Evolutionary conservation across 768 basidiomycete genomes (phyloP), one percentile per base, ranked within the genome.

Genomic region (Boletus rubescentipes): DNA sequence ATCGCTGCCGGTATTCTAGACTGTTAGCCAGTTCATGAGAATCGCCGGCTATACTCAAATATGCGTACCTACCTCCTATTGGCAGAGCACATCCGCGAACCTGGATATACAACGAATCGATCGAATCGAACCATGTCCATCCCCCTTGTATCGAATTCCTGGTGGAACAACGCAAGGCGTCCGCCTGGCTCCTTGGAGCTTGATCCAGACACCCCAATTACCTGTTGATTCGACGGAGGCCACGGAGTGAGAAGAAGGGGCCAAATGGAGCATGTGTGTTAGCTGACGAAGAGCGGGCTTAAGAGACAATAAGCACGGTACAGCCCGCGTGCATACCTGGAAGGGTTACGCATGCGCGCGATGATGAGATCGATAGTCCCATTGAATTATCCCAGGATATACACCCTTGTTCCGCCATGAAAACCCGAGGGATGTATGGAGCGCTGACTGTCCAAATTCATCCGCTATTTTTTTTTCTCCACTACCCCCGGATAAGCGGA

Each of bases 181-280:
- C 26, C 40, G 86, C 63, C 85, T 83, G 14, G 83, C 75, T 21
- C 84, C 75, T 52, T 81, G 72, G 53, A 79, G 79, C 5, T 73
- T 5, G 36, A 75, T 82, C 18, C 81, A 78, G n/a, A 77, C 78
- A 57, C 85, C 85, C 85, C 83, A 82, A 59, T 85, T 79, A 8
- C 84, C 85, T 80, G 84, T 61, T 86, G 85, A 59, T 84, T 85
- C 82, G 51, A 35, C 35, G 58, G 44, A 26, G 43, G 51, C 23
- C 18, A 54, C n/a, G 34, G 38, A 56, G 45, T 57, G 61, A 61
- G 53, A 61, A 62, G 23, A 26, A 49, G 37, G 36, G 14, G 21
- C 53, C 26, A 61, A 64, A 67, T 64, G 62, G 65, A 54, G 65
- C 36, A 55, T 45, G 14, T 34, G 31, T 16, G 21, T 44, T 39